Percentiles rank a stretch among this genome's conserved stretches.
phyloP scores from a whole-genome alignment of 805 yeast species.

The Lachancea sp. region DNA sequence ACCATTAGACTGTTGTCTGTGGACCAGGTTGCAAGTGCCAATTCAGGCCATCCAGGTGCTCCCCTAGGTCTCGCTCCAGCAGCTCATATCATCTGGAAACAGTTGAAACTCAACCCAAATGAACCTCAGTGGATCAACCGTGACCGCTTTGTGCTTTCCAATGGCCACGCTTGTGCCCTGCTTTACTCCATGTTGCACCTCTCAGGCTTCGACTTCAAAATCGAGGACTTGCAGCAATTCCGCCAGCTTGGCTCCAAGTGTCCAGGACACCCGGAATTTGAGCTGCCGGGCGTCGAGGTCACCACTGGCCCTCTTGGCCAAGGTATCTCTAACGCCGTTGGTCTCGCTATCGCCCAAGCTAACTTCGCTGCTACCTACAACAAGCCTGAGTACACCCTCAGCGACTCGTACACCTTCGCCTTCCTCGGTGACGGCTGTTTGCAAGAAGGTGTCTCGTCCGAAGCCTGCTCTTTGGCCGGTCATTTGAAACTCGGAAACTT shows the following conservation, averaged over 20 bases:
- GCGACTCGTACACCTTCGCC: conserved; percentile 70
- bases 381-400: conserved; percentile 70
- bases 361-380: conserved; percentile 89
- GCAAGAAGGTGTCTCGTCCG: conserved; percentile 96
- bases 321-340: conserved; percentile 94
- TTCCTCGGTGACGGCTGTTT: conserved; percentile 97
- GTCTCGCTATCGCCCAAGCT: conserved; percentile 90
- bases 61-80: conserved; percentile 97
- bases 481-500: conserved; percentile 89
- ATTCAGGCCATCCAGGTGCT: conserved; percentile 99
- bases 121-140: conserved; percentile 91
- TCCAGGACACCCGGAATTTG: conserved; percentile 97
- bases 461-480: conserved; percentile 93
- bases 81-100: conserved; percentile 76
- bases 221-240: conserved; percentile 85
- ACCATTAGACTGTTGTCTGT: conserved; percentile 86
- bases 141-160: conserved; percentile 90
- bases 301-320: conserved; percentile 99
- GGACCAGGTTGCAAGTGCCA: conserved; percentile 80
- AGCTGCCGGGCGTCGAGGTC: conserved; percentile 89
- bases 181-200: conserved; percentile 80
- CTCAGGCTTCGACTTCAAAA: conserved; percentile 65
- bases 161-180: conserved; percentile 94
- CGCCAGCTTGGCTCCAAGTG: conserved; percentile 87
- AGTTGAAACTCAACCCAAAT: conserved; percentile 81